These are phyloP conservation scores for Amanita phalloides DNA, from an alignment of 768 basidiomycete species.

Conservation along the genomic window DNA sequence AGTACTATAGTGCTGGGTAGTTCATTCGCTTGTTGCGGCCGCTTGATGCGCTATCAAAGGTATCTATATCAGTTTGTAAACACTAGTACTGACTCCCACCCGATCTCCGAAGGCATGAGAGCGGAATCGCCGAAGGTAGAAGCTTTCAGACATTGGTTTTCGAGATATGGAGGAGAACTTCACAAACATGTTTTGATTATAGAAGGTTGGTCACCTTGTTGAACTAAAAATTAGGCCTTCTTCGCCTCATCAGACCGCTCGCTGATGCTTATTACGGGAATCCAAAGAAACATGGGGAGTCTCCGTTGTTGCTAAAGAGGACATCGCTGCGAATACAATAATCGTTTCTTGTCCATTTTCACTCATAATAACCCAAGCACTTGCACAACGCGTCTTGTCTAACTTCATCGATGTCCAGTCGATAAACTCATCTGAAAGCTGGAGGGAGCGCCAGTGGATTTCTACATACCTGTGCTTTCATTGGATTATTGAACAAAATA, in stretches of 20 bases:
- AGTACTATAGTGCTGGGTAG: too few relatives aligned
- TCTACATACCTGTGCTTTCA: constrained; percentile 59
- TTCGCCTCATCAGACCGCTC: too few relatives aligned
- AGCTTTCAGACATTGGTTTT: constrained; percentile 18
- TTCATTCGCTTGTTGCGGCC: too few relatives aligned
- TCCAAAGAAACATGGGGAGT: constrained; percentile 28
- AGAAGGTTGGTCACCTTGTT: not conserved
- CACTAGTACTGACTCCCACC: not conserved
- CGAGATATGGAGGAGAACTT: not conserved
- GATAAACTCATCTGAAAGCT: constrained; percentile 18
- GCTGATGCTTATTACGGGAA: not conserved
- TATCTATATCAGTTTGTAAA: too few relatives aligned
- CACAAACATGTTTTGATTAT: not conserved
- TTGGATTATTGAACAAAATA: constrained; percentile 34
- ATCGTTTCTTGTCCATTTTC: constrained; percentile 61
- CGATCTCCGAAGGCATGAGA: constrained; percentile 3
- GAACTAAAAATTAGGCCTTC: not conserved
- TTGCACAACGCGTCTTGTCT: constrained; percentile 33
- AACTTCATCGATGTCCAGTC: constrained; percentile 21
- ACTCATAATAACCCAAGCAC: constrained; percentile 49
- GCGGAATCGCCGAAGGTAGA: constrained; percentile 10
- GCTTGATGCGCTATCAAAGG: too few relatives aligned
- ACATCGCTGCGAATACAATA: constrained; percentile 37
- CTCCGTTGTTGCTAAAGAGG: constrained; percentile 35
- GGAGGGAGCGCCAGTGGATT: constrained; percentile 60